Conservation (phyloP, 1,284 basidiomycete genomes). For the Trametes hirsuta region DNA sequence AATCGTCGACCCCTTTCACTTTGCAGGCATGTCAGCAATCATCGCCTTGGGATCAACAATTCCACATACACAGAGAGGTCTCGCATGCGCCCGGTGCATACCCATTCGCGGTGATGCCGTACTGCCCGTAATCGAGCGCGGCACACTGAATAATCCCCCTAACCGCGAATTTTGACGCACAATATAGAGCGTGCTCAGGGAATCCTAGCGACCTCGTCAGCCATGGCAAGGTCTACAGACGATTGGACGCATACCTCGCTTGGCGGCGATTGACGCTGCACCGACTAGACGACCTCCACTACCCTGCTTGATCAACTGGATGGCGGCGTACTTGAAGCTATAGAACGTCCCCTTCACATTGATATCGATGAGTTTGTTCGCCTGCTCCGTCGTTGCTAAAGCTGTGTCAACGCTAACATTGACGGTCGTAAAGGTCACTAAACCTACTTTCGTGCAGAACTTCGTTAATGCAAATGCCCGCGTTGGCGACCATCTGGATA, state of each 20-base stretch:
- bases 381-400: slow-evolving; percentile 28
- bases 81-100: slow-evolving; percentile 27
- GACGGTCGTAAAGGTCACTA: background rate
- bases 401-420: background rate
- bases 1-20: slow-evolving; percentile 21
- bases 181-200: slow-evolving; percentile 20
- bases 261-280: slow-evolving; percentile 33
- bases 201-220: slow-evolving; percentile 4
- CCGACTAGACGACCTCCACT: slow-evolving; percentile 40
- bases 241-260: slow-evolving; percentile 21
- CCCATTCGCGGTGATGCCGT: slow-evolving; percentile 27
- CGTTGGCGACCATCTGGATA: slow-evolving; percentile 24
- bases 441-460: slow-evolving; percentile 24
- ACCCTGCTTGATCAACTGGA: slow-evolving; percentile 40
- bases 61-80: slow-evolving; percentile 18
- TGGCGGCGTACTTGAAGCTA: slow-evolving; percentile 40
- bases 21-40: background rate
- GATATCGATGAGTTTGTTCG: slow-evolving; percentile 33
- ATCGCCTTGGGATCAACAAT: background rate
- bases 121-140: slow-evolving; percentile 26
- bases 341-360: slow-evolving; percentile 39
- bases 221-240: background rate
- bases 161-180: slow-evolving; percentile 38
- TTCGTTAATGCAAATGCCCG: slow-evolving; percentile 14
- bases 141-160: slow-evolving; percentile 37